Conservation (phyloP, 2,329 filamentous ascomycete species). For the Colletotrichum theobromicola region DNA sequence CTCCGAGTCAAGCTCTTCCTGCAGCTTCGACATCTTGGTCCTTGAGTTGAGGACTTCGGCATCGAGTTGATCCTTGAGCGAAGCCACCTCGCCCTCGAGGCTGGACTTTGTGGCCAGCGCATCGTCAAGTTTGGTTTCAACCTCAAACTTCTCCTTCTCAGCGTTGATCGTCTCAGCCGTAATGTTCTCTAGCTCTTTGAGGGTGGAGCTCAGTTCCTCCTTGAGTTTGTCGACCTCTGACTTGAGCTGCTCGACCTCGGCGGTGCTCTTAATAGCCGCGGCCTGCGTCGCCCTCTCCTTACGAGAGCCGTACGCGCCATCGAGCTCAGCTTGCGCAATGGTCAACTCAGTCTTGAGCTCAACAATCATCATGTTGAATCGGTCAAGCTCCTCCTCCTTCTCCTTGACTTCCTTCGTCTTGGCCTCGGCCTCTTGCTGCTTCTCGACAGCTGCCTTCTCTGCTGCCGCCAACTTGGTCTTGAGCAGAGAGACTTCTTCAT, state of each 20-base stretch:
- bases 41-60: constrained; percentile 42
- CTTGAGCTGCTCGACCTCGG: constrained; percentile 51
- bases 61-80: constrained; percentile 44
- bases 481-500: constrained; percentile 42
- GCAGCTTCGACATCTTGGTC: constrained; percentile 44
- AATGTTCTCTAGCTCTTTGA: constrained; percentile 58
- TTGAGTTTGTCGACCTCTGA: constrained; percentile 55
- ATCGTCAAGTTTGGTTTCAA: constrained; percentile 48
- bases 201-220: constrained; percentile 54
- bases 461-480: constrained; percentile 37
- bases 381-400: constrained; percentile 57
- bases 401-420: constrained; percentile 44
- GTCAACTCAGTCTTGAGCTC: constrained; percentile 68
- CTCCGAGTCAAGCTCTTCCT: constrained; percentile 58
- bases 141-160: constrained; percentile 55
- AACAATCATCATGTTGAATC: constrained; percentile 55
- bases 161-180: constrained; percentile 56
- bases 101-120: constrained; percentile 36
- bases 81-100: constrained; percentile 43
- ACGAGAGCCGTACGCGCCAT: constrained; percentile 65
- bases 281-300: constrained; percentile 62
- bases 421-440: constrained; percentile 46
- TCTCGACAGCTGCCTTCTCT: constrained; percentile 33
- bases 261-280: constrained; percentile 55
- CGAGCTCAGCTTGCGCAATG: constrained; percentile 65